Evolutionary conservation across 208 protist species (phyloP).

Genomic region (Vickermania spadyakhi): DNA sequence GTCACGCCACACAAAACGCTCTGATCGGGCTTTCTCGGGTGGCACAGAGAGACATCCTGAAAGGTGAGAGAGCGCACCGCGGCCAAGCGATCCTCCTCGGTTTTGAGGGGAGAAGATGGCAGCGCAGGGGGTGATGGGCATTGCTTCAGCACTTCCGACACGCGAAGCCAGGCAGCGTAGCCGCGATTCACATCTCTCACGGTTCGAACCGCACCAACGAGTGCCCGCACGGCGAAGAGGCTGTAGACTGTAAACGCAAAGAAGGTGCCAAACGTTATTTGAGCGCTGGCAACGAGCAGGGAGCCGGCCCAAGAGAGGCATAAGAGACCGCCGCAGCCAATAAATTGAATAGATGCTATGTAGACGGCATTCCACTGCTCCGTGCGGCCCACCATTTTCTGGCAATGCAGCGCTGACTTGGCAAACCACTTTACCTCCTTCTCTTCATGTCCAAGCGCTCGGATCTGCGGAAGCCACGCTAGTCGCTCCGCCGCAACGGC

Average conservation of each 20-base stretch:
- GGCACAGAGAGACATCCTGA: too few species aligned
- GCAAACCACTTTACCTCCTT: slow-evolving; percentile 67
- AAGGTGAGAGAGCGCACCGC: too few species aligned
- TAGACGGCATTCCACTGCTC: slow-evolving; percentile 70
- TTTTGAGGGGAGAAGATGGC: too few species aligned
- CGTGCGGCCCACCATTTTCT: slow-evolving; percentile 63
- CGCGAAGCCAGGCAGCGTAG: slow-evolving; percentile 67
- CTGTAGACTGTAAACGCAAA: slow-evolving; percentile 90
- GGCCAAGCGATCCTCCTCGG: too few species aligned
- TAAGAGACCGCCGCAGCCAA: slow-evolving; percentile 80
- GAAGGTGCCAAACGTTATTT: slow-evolving; percentile 68
- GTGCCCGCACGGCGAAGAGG: slow-evolving; percentile 80
- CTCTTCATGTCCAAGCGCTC: slow-evolving; percentile 56
- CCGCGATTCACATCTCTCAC: slow-evolving; percentile 82
- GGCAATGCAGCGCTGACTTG: slow-evolving; percentile 58
- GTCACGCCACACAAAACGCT: too few species aligned
- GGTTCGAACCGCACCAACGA: slow-evolving; percentile 79
- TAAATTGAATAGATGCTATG: slow-evolving; percentile 59
- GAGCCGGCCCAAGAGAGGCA: slow-evolving; percentile 83
- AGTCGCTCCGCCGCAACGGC: slow-evolving; percentile 80
- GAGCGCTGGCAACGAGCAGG: slow-evolving; percentile 62
- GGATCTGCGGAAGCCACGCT: slow-evolving; percentile 70
- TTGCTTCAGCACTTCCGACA: slow-evolving; percentile 81
- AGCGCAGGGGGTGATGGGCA: too few species aligned
- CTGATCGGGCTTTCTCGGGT: too few species aligned